Evolutionary conservation across 2,329 filamentous ascomycete genomes (phyloP), one percentile per base, ranked within the genome.

Genomic region (Arthroderma uncinatum): DNA sequence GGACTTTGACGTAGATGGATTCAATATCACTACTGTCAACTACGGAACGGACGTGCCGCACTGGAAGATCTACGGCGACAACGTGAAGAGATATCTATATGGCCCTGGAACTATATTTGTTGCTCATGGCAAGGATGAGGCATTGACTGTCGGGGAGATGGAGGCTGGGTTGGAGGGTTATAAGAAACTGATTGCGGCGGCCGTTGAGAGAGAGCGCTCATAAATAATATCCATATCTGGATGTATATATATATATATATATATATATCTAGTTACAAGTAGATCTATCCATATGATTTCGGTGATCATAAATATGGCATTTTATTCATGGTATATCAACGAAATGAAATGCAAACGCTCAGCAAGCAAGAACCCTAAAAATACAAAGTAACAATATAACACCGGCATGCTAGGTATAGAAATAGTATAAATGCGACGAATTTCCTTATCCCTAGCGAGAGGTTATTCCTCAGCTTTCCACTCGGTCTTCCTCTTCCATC

Each of bases 11-110:
- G 84, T 96, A 4, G 80, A 87, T n/a, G 91, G 87, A 0, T 96
- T 97, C 61, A 83, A 93, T n/a, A 84, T 81, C 0, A 82, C 86
- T 53, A 84, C 87, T 0, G 88, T 91, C 48, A 96, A 95, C 69
- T 97, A 97, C 67, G 92, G 91, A 9, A 97, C 93, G 0, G 92
- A 97, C 70, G 84, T 96, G 21, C 87, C 90, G 1, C 84, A 89
- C 64, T 71, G 95, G 47, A 72, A 81, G 33, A 83, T 88, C 9
- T 77, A 84, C 55, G 82, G 89, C 62, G 78, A 78, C 10, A 58
- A 57, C 1, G 73, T 75, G 4, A 73, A 79, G 71, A 73, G 77
- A 58, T 84, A 83, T 69, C 67, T 84, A n/a, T 84, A 83, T 64
- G 81, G 81, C 0, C 81, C 80, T 1, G 80, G 80, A 0, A 85